phyloP scores from a whole-genome alignment of 305 asterid genomes.

The Fraxinus albicans region DNA sequence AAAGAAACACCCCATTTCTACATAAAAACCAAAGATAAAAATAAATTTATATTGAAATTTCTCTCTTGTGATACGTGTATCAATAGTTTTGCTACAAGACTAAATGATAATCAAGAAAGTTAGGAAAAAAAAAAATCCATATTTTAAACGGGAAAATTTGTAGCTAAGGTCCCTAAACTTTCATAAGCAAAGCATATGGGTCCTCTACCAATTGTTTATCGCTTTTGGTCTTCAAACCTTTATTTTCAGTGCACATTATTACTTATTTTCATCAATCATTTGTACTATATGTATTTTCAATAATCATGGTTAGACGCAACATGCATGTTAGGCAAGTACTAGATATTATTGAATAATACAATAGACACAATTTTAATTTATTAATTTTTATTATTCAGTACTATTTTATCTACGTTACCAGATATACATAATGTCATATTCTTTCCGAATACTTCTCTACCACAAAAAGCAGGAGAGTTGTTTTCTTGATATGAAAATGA shows the following conservation, averaged over 20 bases:
- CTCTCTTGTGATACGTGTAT: neutral
- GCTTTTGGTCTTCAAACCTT: neutral
- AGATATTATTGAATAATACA: neutral
- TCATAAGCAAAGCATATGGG: neutral
- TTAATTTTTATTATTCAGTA: neutral
- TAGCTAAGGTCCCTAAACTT: neutral
- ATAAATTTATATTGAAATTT: neutral
- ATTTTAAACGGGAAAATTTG: neutral
- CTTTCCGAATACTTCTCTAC: neutral
- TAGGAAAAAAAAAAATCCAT: neutral
- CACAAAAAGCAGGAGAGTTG: neutral
- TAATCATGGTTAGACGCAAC: neutral
- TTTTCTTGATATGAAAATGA: neutral
- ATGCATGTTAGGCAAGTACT: no score
- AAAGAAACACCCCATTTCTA: neutral
- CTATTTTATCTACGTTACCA: no score
- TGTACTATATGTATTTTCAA: neutral
- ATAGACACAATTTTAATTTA: neutral
- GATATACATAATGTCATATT: no score
- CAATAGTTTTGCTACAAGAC: neutral
- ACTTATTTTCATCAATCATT: neutral
- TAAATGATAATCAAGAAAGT: neutral
- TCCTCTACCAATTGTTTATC: neutral
- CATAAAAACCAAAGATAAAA: neutral
- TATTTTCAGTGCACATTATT: neutral